Evolutionary conservation across 2,329 filamentous ascomycete genomes (phyloP), one percentile per base, ranked within the genome.

Genomic region (Camillea tinctor): DNA sequence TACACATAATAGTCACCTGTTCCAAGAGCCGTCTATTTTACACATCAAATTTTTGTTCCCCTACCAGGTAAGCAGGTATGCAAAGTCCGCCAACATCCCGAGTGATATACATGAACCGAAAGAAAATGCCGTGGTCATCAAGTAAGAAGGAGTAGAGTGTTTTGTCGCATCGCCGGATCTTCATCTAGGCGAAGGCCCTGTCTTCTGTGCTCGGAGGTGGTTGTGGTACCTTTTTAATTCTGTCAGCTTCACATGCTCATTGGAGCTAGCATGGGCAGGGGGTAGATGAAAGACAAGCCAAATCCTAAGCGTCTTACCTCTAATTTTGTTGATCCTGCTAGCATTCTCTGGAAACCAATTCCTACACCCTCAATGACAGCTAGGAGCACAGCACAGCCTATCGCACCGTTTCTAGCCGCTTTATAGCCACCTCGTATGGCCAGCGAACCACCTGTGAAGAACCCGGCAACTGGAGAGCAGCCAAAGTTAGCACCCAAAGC

Each of bases 321-420:
- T 69, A 96, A 80, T 79, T 89, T 89, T 65, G 92, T 96, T 75
- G 89, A 90, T 65, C 93, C 91, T 40, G 93, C 91, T 85, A 97
- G 91, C 89, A 97, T 93, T 76, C 93, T 89, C 77, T 93, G 90
- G 80, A 97, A 94, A 8, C 91, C 93, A 73, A 99, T 98, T 70
- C 94, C 94, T 58, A 98, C 95, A 71, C 95, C 94, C 78, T 99
- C 94, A 65, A 99, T 98, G 66, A 99, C 94, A 55, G 92, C 95
- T 52, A 99, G 83, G 72, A 99, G 85, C 66, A 97, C 91, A 23
- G 92, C 95, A 76, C 95, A 98, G 68, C 94, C 95, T 72, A 99
- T 98, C 64, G 95, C 95, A 62, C 92, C 93, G 78, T 98, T 98
- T 71, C 95, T 85, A 65, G 95, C 93, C 21, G 94, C 92, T 81